Conservation (phyloP, 1,284 basidiomycete genomes). For the Macrocybe sp. region DNA sequence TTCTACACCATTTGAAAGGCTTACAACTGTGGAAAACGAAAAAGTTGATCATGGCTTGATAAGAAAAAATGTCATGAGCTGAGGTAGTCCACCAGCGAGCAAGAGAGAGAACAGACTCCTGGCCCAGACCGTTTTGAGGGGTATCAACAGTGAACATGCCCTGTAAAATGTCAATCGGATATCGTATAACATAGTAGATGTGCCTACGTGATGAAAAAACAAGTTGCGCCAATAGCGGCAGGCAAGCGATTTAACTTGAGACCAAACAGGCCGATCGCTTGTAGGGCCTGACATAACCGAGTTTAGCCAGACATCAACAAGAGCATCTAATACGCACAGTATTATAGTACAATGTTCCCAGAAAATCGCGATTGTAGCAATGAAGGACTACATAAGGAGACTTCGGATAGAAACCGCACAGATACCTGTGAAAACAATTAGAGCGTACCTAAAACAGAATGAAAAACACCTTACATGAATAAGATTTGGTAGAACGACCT, state of each 20-base stretch:
- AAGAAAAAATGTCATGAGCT: slow-evolving; percentile 3
- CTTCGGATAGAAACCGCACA: slow-evolving; percentile 48
- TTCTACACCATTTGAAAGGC: slow-evolving; percentile 11
- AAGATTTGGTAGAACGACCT: slow-evolving; percentile 4
- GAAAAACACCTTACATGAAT: not conserved
- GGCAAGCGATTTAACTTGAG: slow-evolving; percentile 65
- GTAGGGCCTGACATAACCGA: slow-evolving; percentile 55
- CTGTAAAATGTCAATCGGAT: slow-evolving; percentile 25
- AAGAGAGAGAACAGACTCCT: slow-evolving; percentile 40
- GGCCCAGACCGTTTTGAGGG: slow-evolving; percentile 42
- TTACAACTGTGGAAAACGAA: slow-evolving; percentile 59
- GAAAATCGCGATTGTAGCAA: slow-evolving; percentile 51
- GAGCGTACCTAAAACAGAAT: no score
- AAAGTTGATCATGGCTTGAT: slow-evolving; percentile 59
- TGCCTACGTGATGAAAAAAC: slow-evolving; percentile 58
- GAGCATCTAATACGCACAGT: slow-evolving; percentile 17
- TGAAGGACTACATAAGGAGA: slow-evolving; percentile 21
- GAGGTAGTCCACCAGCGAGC: not conserved
- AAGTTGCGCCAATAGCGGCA: slow-evolving; percentile 53
- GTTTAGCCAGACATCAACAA: slow-evolving; percentile 2
- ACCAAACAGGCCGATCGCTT: slow-evolving; percentile 75
- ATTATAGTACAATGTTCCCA: slow-evolving; percentile 63
- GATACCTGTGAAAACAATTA: slow-evolving; percentile 31
- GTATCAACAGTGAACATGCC: slow-evolving; percentile 49
- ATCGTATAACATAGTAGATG: not conserved